A percentile compares a stretch with the other conserved stretches of the same genome.
Evolutionary conservation across 169 alveolate genomes (phyloP).

Genomic region (Babesia ovata): DNA sequence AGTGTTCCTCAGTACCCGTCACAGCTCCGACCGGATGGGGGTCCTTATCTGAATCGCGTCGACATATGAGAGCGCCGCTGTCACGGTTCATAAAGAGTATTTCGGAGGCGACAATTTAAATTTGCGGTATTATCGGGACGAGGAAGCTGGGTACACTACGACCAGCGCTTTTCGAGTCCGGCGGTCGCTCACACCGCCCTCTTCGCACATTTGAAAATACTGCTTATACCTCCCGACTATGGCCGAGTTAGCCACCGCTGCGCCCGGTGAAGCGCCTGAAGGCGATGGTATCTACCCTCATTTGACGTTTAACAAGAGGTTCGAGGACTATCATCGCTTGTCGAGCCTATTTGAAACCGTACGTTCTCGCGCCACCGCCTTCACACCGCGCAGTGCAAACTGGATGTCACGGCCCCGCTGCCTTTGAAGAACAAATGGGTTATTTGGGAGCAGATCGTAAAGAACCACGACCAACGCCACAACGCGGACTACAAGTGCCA

Average conservation of each 20-base stretch:
- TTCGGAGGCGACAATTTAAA: neutral
- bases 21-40: too few relatives aligned
- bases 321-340: constrained; percentile 43
- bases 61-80: neutral
- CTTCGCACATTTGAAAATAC: neutral
- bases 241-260: constrained; percentile 33
- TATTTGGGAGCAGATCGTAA: constrained; percentile 83
- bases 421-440: constrained; percentile 84
- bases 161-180: neutral
- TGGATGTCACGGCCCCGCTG: constrained; percentile 35
- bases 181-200: neutral
- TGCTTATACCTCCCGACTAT: neutral
- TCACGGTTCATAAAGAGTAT: neutral
- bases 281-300: constrained; percentile 21
- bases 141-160: neutral
- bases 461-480: constrained; percentile 70
- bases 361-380: neutral
- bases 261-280: constrained; percentile 12
- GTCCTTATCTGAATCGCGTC: too few relatives aligned
- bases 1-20: too few relatives aligned
- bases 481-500: constrained; percentile 80
- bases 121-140: neutral
- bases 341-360: constrained; percentile 55
- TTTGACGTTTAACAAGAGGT: constrained; percentile 59
- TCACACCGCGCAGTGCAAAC: constrained; percentile 9